Base-by-base conservation (phyloP, 1,284 basidiomycete species). In the Boletellus deceptivus region DNA sequence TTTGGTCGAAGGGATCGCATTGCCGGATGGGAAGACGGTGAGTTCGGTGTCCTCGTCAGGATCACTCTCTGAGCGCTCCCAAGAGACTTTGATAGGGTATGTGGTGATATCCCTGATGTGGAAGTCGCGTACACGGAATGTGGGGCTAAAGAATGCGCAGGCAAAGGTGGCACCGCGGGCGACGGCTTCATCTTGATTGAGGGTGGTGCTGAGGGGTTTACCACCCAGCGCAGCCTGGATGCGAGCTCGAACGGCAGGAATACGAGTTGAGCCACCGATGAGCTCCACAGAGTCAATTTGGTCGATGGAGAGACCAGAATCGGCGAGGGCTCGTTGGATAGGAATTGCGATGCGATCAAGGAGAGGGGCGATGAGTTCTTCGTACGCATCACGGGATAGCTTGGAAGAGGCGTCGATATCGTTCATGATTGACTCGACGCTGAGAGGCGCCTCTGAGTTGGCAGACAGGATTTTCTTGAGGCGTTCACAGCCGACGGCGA, bases 91-190 rank as follows among this genome's bases (percentile, higher is more conserved):
- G 80, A 97, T 85, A 24, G 91, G 82, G 77, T 91, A 96, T 44
- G 83, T 77, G 51, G 84, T 79, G 70, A 91, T 84, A 70, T 98
- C 93, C 69, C 84, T 81, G 55, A 93, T 78, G 65, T 83, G 77
- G 76, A 97, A 97, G 56, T 97, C 93, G 60, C 93, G 86, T 47
- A 97, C 93, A 60, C 91, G 89, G 89, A 97, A 97, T 54, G 94
- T 86, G 62, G 94, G 94, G 33, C 93, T 95, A 58, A 95, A 86
- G 76, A 91, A 92, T 35, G 94, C 93, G 68, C 93, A 96, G 38
- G 92, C 84, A 70, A 97, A 94, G 48, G 94, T 96, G 45, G 93
- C 90, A 53, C 94, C 94, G 46, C 94, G 90, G 17, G 91, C 92
- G 57, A 93, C 79, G 55, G 94, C 93, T 75, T 97, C 94, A 60